Base-by-base conservation (phyloP, 169 alveolate species). In the Cryptosporidium xiaoi region DNA sequence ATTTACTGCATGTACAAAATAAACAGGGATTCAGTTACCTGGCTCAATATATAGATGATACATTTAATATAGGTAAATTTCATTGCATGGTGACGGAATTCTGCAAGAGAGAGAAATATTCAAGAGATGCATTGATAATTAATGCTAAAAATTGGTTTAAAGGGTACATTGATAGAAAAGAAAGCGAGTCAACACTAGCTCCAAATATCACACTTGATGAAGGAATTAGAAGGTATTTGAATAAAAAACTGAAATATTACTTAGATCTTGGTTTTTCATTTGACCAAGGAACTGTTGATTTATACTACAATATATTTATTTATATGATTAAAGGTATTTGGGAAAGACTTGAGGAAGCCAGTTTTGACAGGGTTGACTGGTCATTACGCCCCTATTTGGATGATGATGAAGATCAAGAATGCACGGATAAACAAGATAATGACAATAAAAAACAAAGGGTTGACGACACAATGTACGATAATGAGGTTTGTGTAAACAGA, bases 291-390 rank as follows among this genome's bases (percentile, higher is more conserved):
- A 62, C 55, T 4, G 51, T 53, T 2, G 55, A 62, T 24, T 77
- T 58, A 15, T 62, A 27, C 46, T 27, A 66, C 62, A 58, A 48
- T 1, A 16, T 62, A 15, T 18, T 77, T 3, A 36, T 53, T 3
- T 60, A 29, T n/a, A 60, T 77, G 51, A 62, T 77, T 36, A 56
- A 24, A 27, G 46, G 31, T 44, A 46, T 77, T 10, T 77, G 85
- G 85, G 44, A 40, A n/a, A 34, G 69, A 46, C 44, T 77, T 34
- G 77, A 77, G 24, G 55, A 60, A 7, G 85, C 85, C 13, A 77
- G 85, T 50, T 77, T 33, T 48, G 66, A 77, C 7, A 56, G 85
- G 10, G 85, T 77, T 36, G 85, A 77, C 71, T 77, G 85, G 85
- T n/a, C 64, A 13, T 27, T 71, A 4, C 48, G 51, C 16, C 20